Base-by-base conservation (phyloP, 148 eudicot species). In the Silene uniflora region DNA sequence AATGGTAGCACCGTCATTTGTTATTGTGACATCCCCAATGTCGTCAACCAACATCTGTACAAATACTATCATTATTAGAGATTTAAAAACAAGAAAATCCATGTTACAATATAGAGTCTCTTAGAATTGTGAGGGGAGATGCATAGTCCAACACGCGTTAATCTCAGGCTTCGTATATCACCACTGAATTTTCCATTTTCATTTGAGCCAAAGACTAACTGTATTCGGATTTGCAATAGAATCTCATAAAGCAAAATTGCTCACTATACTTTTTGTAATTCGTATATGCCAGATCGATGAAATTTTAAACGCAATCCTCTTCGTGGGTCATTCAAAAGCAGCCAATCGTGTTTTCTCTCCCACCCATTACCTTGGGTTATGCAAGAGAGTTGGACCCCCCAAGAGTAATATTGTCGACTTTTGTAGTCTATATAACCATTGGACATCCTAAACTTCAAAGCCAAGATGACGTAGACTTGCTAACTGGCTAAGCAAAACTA, bases 1-100 rank as follows among this genome's bases (percentile, higher is more conserved):
- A 75, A 93, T 93, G 16, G 98, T 93, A 74, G 98, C 98, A 83
- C 98, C 98, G 79, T 93, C 98, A 87, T 93, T 93, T 46, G 98
- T 91, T 58, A 93, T 89, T 44, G 98, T 93, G 18, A 93, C 98
- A 52, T 93, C 98, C 73, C 98, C 98, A 73, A 93, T 91, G 75
- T 93, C 98, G 73, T 93, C 98, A 54, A 93, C 98, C 65, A 93
- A 82, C 98, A 93, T 93, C 98, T 93, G 68, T 69, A 77, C 16
- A 3, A 52, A 49, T 17, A 47, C 10, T 11, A 76, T 27, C 2
- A 42, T 62, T 9, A 68, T 62, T 10, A 76, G 62, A 21, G 25
- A 55, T 54, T 32, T 32, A 32, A 5, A 32, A 32, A 32, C 35
- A 32, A 39, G 35, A 8, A 32, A 22, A 67, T 16, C 70, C n/a